A percentile compares a stretch with the other conserved stretches of the same genome.
Conservation (phyloP, 2,329 filamentous ascomycete genomes). For the Cladosporium phlei region DNA sequence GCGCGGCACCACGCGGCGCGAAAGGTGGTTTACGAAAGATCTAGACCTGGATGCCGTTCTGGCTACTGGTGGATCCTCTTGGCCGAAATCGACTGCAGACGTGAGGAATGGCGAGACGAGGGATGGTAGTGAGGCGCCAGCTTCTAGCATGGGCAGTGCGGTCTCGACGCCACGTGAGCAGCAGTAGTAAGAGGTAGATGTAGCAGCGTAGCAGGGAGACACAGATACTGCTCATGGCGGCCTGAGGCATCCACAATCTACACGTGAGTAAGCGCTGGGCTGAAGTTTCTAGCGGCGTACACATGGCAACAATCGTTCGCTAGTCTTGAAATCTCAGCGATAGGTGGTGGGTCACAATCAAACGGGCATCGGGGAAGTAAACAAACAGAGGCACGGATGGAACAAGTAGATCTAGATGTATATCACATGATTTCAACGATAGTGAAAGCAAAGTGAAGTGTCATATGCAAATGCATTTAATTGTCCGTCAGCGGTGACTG, state of each 20-base stretch:
- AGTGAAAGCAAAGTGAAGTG: not conserved
- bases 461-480: no score
- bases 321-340: constrained; percentile 13
- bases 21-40: constrained; percentile 64
- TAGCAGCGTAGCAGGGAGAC: no score
- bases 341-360: constrained; percentile 7
- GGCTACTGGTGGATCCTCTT: constrained; percentile 50
- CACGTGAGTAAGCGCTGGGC: not conserved
- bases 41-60: constrained; percentile 60
- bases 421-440: constrained; percentile 1
- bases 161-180: not conserved
- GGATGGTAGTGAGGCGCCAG: constrained; percentile 7
- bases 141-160: constrained; percentile 13
- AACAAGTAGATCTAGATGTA: no score
- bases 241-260: constrained; percentile 3
- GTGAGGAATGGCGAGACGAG: not conserved
- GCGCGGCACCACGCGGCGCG: constrained; percentile 61
- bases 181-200: not conserved
- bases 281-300: constrained; percentile 3
- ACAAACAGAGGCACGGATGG: not conserved
- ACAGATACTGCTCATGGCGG: no score
- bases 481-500: no score
- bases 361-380: constrained; percentile 5
- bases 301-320: constrained; percentile 13
- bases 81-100: constrained; percentile 27